These are phyloP conservation scores for Malbranchea cinnamomea DNA, from an alignment of 2,329 filamentous ascomycete species.

Conservation along the genomic window DNA sequence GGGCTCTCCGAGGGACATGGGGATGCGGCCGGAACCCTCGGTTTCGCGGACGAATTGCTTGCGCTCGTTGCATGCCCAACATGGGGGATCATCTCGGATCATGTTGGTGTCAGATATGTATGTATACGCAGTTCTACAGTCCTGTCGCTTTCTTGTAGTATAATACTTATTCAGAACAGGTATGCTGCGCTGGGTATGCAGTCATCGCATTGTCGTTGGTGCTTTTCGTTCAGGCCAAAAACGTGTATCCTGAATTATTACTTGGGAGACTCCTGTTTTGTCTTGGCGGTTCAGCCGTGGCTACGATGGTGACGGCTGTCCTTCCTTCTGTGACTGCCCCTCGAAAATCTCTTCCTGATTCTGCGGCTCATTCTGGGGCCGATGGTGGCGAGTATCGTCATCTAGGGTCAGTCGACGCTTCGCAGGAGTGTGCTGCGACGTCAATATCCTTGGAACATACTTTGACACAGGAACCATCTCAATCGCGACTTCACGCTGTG, in stretches of 20 bases:
- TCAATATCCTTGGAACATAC: conserved; percentile 45
- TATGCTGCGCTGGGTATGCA: conserved; percentile 58
- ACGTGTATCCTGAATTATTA: conserved; percentile 79
- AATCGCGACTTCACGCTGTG: conserved; percentile 13
- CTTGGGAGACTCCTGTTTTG: conserved; percentile 78
- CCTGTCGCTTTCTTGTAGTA: conserved; percentile 5
- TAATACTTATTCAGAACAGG: conserved; percentile 17
- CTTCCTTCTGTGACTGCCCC: conserved; percentile 52
- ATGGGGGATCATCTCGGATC: conserved; percentile 36
- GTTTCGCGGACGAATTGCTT: conserved; percentile 36
- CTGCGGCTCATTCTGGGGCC: too few relatives aligned
- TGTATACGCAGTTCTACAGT: conserved; percentile 10
- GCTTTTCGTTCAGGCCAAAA: conserved; percentile 68
- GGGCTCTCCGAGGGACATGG: conserved; percentile 41
- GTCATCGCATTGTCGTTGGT: conserved; percentile 66
- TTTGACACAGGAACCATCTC: conserved; percentile 39
- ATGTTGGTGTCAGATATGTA: conserved; percentile 33
- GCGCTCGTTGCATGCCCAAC: conserved; percentile 33
- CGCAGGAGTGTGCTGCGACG: too few relatives aligned
- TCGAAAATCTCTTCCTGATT: conserved; percentile 12
- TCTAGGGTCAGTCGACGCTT: too few relatives aligned
- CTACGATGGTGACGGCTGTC: conserved; percentile 95
- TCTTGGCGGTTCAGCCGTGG: conserved; percentile 78
- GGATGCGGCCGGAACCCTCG: conserved; percentile 42
- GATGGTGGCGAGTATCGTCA: too few relatives aligned